Base-by-base conservation (phyloP, 192 early-diverging fungal species). In the Umbelopsis isabellina region DNA sequence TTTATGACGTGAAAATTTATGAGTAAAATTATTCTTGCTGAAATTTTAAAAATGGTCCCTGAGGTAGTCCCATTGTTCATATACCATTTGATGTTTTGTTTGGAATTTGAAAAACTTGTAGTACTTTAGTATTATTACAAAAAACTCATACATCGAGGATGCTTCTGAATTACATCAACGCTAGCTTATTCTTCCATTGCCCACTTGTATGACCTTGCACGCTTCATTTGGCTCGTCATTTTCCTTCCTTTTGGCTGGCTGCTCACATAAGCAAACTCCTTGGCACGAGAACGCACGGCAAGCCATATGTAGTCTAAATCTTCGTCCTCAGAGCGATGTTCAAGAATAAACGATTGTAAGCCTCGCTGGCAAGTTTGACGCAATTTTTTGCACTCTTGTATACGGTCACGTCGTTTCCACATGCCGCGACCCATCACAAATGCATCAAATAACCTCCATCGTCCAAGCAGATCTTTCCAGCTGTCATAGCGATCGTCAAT, bases 371-470 rank as follows among this genome's bases (percentile, higher is more conserved):
- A 67, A 25, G 53, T 66, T 16, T 71, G 47, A 33, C 79, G 68
- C 16, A 76, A 49, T 13, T 69, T 67, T 48, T 75, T 80, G 11
- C 72, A 47, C 41, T 73, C 69, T 51, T 73, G 30, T 4, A 80
- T 70, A 7, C 74, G 66, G 8, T 76, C 69, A 35, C 73, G 72
- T 21, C 79, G 58, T 10, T 61, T 23, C 79, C 79, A 80, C 79
- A 80, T 74, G 20, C 79, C 79, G 41, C 79, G 46, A 8, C 79
- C 79, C 45, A 80, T 15, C 6, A 80, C 79, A 2, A 76, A 72
- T 4, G 79, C 79, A 71, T 80, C 79, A 70, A 80, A 80, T 22
- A 80, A 23, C 3, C 79, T 67, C 79, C 79, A 80, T 23, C 74
- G 68, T 1, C 75, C 79, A 20, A 70, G 18, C 1, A 80, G n/a